Evolutionary conservation across 441 rosid species (phyloP).

Genomic region (Croton setiger): DNA sequence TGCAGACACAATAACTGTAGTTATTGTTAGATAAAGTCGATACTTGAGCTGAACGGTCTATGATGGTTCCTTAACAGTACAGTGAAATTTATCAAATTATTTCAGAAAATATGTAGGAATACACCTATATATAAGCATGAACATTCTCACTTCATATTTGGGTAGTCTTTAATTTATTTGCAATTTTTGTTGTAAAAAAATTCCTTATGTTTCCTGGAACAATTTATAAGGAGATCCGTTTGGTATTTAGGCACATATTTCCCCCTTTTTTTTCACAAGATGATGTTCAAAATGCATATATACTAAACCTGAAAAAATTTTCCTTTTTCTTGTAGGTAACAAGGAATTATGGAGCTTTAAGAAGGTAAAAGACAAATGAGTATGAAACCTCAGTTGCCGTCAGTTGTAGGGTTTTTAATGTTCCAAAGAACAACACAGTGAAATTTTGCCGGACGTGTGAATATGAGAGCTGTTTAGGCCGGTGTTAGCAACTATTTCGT

Average conservation of each 20-base stretch:
- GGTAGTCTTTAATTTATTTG: neutral
- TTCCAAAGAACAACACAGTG: no score
- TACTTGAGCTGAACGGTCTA: neutral
- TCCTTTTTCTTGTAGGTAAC: conserved; percentile 51
- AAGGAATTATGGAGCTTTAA: conserved; percentile 85
- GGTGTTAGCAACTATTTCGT: neutral
- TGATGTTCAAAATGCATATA: neutral
- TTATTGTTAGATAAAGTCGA: neutral
- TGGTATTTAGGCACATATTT: neutral
- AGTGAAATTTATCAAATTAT: neutral
- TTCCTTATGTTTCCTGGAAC: neutral
- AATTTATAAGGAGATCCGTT: neutral
- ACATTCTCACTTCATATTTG: neutral
- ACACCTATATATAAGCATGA: neutral
- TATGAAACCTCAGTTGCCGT: no score
- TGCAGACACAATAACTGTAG: neutral
- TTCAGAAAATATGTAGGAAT: neutral
- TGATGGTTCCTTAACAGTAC: neutral
- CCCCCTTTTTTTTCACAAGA: neutral
- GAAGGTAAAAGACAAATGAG: conserved; percentile 43
- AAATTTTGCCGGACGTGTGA: neutral
- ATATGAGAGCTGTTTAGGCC: neutral
- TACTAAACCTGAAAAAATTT: conserved; percentile 4
- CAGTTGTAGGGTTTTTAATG: no score
- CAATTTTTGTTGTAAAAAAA: neutral